These are phyloP conservation scores for Trichoderma semiorbis DNA, from an alignment of 2,329 filamentous ascomycete species.

Conservation along the genomic window DNA sequence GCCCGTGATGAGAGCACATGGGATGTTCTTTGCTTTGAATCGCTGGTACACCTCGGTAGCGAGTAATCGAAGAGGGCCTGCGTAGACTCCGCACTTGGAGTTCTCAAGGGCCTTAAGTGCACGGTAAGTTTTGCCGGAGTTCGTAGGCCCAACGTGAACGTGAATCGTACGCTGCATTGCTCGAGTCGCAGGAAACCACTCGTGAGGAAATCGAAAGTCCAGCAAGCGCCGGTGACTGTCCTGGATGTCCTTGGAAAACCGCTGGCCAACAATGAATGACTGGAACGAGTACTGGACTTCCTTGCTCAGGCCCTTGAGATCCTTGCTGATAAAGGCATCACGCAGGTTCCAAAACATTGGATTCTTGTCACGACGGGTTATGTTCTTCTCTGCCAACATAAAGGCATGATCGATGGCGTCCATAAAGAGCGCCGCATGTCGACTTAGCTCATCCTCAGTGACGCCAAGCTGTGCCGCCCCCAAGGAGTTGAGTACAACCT, in stretches of 20 bases:
- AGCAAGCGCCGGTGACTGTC: conserved; percentile 51
- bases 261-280: conserved; percentile 56
- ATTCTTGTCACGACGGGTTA: conserved; percentile 42
- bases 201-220: conserved; percentile 83
- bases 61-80: conserved; percentile 81
- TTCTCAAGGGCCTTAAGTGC: conserved; percentile 81
- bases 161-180: conserved; percentile 78
- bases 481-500: conserved; percentile 32
- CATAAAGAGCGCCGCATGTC: conserved; percentile 45
- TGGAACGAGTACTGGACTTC: conserved; percentile 68
- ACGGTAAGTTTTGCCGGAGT: conserved; percentile 96
- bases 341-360: conserved; percentile 57
- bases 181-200: conserved; percentile 88
- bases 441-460: conserved; percentile 40
- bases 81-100: conserved; percentile 76
- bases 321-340: conserved; percentile 55
- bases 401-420: conserved; percentile 44
- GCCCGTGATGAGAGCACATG: conserved; percentile 81
- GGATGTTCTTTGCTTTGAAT: conserved; percentile 71
- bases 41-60: conserved; percentile 95
- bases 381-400: conserved; percentile 39
- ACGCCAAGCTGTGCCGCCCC: conserved; percentile 26
- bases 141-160: conserved; percentile 93
- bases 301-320: conserved; percentile 47
- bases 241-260: conserved; percentile 54